phyloP scores from a whole-genome alignment of 2,329 filamentous ascomycete species.

The Coccinonectria pachysandricola region DNA sequence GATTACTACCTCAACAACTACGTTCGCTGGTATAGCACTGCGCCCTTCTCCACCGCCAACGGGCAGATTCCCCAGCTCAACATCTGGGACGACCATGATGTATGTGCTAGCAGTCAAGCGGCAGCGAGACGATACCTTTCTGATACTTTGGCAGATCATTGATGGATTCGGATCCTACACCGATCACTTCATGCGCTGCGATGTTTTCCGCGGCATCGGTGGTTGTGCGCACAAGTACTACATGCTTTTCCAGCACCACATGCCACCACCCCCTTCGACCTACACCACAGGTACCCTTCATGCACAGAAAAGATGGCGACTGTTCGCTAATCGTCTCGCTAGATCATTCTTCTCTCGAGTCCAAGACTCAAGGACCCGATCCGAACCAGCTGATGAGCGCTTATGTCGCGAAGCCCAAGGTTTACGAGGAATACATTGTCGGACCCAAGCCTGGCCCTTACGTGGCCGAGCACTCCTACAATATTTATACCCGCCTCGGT shows the following conservation, averaged over 20 bases:
- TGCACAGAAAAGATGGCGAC: too few relatives aligned
- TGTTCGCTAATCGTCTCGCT: too few relatives aligned
- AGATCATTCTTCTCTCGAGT: slow-evolving; percentile 17
- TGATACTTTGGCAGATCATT: slow-evolving; percentile 57
- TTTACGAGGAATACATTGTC: slow-evolving; percentile 66
- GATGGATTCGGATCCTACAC: slow-evolving; percentile 92
- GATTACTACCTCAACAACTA: slow-evolving; percentile 90
- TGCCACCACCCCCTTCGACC: slow-evolving; percentile 74
- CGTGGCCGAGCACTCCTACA: slow-evolving; percentile 78
- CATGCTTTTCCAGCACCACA: slow-evolving; percentile 91
- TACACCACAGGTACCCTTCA: slow-evolving; percentile 48
- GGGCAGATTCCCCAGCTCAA: slow-evolving; percentile 93
- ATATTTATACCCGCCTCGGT: slow-evolving; percentile 76
- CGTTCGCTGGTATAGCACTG: slow-evolving; percentile 69
- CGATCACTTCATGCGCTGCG: slow-evolving; percentile 84
- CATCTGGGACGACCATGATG: slow-evolving; percentile 93
- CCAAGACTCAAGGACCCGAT: slow-evolving; percentile 46
- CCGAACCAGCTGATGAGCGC: slow-evolving; percentile 63
- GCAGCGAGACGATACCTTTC: neutral
- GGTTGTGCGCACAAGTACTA: slow-evolving; percentile 96
- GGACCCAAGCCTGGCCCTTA: slow-evolving; percentile 75
- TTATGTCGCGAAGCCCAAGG: slow-evolving; percentile 50
- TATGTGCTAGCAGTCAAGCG: slow-evolving; percentile 32
- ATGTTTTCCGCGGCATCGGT: slow-evolving; percentile 86
- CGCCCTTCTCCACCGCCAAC: slow-evolving; percentile 76